Evolutionary conservation across 1,139 yeast genomes (phyloP).

Genomic region (Schizosaccharomyces versatilis): DNA sequence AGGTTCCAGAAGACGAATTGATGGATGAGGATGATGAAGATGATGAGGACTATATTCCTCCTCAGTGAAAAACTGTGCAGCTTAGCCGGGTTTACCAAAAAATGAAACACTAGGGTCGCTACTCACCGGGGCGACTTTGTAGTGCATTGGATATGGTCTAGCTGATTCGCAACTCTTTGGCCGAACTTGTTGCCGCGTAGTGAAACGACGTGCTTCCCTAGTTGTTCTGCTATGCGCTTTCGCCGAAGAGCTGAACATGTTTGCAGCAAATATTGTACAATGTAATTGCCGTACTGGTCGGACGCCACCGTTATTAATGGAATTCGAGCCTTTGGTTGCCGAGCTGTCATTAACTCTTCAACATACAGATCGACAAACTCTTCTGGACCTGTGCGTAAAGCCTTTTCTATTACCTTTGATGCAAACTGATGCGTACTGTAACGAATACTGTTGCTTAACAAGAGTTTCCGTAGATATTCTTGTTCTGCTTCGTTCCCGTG

Average conservation of each 20-base stretch:
- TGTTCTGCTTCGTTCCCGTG: constrained; percentile 19
- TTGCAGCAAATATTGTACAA: constrained; percentile 20
- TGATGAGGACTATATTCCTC: constrained; percentile 1
- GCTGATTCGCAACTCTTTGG: constrained; percentile 7
- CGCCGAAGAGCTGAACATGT: constrained; percentile 19
- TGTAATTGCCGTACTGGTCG: constrained; percentile 22
- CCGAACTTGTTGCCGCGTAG: constrained; percentile 17
- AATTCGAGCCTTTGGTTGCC: constrained; percentile 14
- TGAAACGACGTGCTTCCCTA: constrained; percentile 15
- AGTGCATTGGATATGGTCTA: neutral
- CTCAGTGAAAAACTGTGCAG: neutral
- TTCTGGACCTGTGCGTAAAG: constrained; percentile 18
- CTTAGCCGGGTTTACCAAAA: neutral
- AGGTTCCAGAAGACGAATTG: neutral
- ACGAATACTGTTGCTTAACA: constrained; percentile 18
- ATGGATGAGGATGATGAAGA: neutral
- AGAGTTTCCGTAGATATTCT: constrained; percentile 17
- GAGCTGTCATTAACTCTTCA: constrained; percentile 16
- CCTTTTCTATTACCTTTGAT: constrained; percentile 22
- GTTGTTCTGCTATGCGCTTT: constrained; percentile 5
- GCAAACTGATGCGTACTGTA: constrained; percentile 24
- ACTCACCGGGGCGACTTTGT: neutral
- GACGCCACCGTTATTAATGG: constrained; percentile 22
- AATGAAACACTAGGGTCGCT: neutral
- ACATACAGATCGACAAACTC: constrained; percentile 18